Evolutionary conservation across 1,284 basidiomycete species (phyloP).

Genomic region (Hemileia vastatrix): DNA sequence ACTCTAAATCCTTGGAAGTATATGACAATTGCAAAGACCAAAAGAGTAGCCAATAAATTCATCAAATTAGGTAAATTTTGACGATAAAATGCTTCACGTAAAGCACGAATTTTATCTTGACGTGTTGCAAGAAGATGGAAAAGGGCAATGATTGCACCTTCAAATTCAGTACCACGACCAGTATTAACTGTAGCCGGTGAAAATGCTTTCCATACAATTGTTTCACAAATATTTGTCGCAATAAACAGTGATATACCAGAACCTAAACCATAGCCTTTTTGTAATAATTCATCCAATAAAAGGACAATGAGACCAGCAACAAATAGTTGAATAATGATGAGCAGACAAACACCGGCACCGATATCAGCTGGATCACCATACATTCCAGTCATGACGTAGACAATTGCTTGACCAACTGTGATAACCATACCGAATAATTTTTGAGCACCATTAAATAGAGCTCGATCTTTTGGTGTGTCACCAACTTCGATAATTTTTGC

Average conservation of each 20-base stretch:
- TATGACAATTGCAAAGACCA: conserved; percentile 88
- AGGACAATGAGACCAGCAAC: conserved; percentile 92
- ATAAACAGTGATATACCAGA: conserved; percentile 98
- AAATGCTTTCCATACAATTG: conserved; percentile 98
- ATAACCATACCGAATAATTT: conserved; percentile 99
- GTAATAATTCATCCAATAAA: conserved; percentile 92
- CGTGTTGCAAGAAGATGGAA: conserved; percentile 98
- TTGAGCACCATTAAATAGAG: conserved; percentile 88
- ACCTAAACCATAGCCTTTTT: conserved; percentile 96
- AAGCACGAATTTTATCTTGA: conserved; percentile 93
- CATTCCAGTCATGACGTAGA: conserved; percentile 91
- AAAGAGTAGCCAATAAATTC: conserved; percentile 85
- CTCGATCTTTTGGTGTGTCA: conserved; percentile 89
- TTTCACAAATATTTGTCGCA: conserved; percentile 98
- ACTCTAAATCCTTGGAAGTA: conserved; percentile 98
- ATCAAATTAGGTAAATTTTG: conserved; percentile 94
- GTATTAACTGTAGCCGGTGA: conserved; percentile 96
- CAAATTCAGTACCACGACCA: conserved; percentile 93
- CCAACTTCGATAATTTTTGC: conserved; percentile 96
- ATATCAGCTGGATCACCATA: conserved; percentile 88
- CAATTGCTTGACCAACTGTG: conserved; percentile 88
- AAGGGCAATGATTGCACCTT: conserved; percentile 86
- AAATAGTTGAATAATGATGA: conserved; percentile 90
- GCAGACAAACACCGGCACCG: conserved; percentile 85
- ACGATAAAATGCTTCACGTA: conserved; percentile 96